phyloP scores from a whole-genome alignment of 352 stramenopile genomes.

The Saprolegnia parasitica region DNA sequence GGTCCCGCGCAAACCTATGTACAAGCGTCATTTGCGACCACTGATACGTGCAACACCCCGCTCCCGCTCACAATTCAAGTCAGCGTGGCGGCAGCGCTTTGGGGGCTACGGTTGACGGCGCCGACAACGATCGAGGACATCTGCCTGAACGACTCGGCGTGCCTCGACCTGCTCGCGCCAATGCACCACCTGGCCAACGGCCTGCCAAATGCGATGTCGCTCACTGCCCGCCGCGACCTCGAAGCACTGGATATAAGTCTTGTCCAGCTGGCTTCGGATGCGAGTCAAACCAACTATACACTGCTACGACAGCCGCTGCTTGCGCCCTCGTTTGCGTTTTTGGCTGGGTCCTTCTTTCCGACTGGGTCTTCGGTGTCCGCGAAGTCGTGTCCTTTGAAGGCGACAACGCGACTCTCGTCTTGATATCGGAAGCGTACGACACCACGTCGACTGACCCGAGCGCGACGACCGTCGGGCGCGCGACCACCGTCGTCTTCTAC shows the following conservation, averaged over 20 bases:
- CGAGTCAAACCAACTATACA: not conserved
- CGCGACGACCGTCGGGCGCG: not conserved
- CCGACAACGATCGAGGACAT: not conserved
- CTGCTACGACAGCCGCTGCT: slow-evolving; percentile 17
- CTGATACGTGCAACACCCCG: not conserved
- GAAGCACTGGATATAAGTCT: not conserved
- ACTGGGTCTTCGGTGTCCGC: slow-evolving; percentile 18
- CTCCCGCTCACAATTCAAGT: not conserved
- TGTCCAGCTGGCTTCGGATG: slow-evolving; percentile 9
- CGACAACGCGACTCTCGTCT: not conserved
- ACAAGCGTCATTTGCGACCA: not conserved
- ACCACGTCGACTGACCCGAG: not conserved
- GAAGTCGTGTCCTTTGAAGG: slow-evolving; percentile 18
- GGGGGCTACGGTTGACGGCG: not conserved
- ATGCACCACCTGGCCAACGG: too few species aligned
- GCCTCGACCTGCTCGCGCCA: too few species aligned
- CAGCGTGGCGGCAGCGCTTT: not conserved
- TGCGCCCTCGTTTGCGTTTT: not conserved
- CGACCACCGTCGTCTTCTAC: not conserved
- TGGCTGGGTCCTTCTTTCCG: slow-evolving; percentile 16
- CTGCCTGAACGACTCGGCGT: too few species aligned
- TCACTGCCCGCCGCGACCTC: not conserved
- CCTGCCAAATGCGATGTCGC: too few species aligned
- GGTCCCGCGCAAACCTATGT: not conserved
- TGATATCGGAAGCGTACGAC: slow-evolving; percentile 1